Evolutionary conservation across 441 rosid species (phyloP).

Genomic region (Syzygium syzygioides): DNA sequence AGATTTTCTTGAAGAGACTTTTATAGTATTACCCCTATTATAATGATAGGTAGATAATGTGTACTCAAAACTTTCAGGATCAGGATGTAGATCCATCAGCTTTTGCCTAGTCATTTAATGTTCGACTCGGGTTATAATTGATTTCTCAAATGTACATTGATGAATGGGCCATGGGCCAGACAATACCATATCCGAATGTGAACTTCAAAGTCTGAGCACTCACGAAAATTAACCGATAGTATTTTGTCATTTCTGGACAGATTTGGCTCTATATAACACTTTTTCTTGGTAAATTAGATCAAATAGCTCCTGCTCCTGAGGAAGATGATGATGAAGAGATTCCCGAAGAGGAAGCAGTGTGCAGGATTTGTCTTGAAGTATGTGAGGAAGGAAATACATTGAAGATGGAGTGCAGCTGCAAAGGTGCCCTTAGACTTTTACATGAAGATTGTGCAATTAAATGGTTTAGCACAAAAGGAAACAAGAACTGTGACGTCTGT

Average conservation of each 20-base stretch:
- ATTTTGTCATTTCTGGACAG: neutral
- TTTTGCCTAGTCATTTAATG: neutral
- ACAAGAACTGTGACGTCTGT: slow-evolving; percentile 90
- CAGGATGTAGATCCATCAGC: neutral
- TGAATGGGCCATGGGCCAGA: neutral
- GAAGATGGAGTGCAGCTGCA: slow-evolving; percentile 97
- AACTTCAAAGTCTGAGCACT: neutral
- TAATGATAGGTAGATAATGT: neutral
- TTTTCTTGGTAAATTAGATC: slow-evolving; percentile 36
- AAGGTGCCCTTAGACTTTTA: slow-evolving; percentile 80
- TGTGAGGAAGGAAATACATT: slow-evolving; percentile 84
- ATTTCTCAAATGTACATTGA: neutral
- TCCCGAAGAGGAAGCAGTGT: slow-evolving; percentile 88
- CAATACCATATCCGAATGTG: neutral
- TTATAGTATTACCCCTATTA: neutral
- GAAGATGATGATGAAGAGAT: slow-evolving; percentile 80
- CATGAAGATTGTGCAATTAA: slow-evolving; percentile 81
- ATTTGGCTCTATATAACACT: neutral
- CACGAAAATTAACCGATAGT: neutral
- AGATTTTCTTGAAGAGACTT: neutral
- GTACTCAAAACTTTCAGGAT: neutral
- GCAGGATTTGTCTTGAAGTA: slow-evolving; percentile 79
- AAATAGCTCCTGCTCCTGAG: slow-evolving; percentile 38
- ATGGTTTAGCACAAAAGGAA: slow-evolving; percentile 88
- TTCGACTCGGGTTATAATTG: neutral